A percentile compares a stretch with the other conserved stretches of the same genome.
Conservation (phyloP, 176 grass and related monocot species). For the Triticum turgidum region DNA sequence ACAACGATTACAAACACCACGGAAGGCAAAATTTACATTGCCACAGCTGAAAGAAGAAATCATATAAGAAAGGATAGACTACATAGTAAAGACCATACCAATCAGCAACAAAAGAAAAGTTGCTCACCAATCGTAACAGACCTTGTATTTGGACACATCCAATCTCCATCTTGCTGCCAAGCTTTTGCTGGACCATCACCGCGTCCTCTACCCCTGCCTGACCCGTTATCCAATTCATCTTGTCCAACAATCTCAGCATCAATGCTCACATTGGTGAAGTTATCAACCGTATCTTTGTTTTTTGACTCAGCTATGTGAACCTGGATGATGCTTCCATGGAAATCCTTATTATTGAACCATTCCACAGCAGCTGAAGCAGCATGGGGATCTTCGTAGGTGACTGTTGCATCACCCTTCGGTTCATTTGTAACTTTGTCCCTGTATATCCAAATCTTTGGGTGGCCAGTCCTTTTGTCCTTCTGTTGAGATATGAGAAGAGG, state of each 20-base stretch:
- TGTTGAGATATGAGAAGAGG: conserved; percentile 33
- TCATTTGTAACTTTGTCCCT: conserved; percentile 89
- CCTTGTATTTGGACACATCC: conserved; percentile 99
- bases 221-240: conserved; percentile 48
- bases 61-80: conserved; percentile 35
- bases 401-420: conserved; percentile 93
- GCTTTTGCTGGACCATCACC: conserved; percentile 59
- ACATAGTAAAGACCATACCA: conserved; percentile 1
- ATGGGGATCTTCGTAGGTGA: conserved; percentile 94
- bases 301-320: conserved; percentile 91
- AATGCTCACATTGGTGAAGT: conserved; percentile 28
- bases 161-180: conserved; percentile 99
- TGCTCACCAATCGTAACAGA: conserved; percentile 91
- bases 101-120: conserved; percentile 43
- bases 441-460: conserved; percentile 92
- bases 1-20: conserved; percentile 76
- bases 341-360: conserved; percentile 97
- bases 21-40: conserved; percentile 94
- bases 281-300: conserved; percentile 57
- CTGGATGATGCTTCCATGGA: conserved; percentile 77
- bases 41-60: conserved; percentile 59
- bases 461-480: conserved; percentile 94
- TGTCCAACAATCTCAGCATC: conserved; percentile 24
- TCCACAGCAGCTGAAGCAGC: conserved; percentile 91
- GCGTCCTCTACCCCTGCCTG: conserved; percentile 55